Evolutionary conservation across 495 filamentous ascomycete species (phyloP).

Genomic region (Chaetomium fimeti): DNA sequence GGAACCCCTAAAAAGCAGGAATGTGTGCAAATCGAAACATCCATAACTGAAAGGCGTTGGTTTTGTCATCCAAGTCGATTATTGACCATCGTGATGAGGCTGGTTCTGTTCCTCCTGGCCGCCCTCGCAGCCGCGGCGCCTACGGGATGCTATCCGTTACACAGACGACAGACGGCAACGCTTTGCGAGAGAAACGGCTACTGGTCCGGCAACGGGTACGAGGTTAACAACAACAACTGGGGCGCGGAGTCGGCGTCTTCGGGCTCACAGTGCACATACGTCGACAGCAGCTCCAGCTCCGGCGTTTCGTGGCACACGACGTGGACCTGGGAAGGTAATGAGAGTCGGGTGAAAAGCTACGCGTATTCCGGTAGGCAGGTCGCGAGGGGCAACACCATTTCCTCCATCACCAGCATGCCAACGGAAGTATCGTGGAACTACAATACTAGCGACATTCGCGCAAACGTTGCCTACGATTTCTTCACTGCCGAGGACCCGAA

Average conservation of each 20-base stretch:
- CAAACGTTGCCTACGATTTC: conserved; percentile 50
- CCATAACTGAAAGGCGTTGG: background rate
- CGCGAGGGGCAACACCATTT: conserved; percentile 34
- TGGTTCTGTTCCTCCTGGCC: background rate
- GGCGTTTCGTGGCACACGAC: conserved; percentile 42
- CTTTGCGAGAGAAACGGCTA: conserved; percentile 43
- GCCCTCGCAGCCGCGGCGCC: background rate
- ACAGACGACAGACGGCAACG: conserved; percentile 17
- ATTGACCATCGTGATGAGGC: background rate
- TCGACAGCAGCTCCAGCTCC: conserved; percentile 34
- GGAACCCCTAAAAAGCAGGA: background rate
- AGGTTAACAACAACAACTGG: conserved; percentile 52
- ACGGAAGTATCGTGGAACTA: conserved; percentile 45
- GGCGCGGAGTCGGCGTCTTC: conserved; percentile 36
- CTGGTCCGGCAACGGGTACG: conserved; percentile 38
- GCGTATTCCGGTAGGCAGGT: conserved; percentile 36
- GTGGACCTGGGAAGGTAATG: conserved; percentile 46
- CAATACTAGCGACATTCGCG: conserved; percentile 39
- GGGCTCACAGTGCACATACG: conserved; percentile 46
- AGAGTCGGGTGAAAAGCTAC: conserved; percentile 47
- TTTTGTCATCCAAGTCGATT: background rate
- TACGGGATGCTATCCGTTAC: background rate
- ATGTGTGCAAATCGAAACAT: background rate
- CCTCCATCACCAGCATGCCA: conserved; percentile 38
- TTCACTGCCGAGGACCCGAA: conserved; percentile 49